Percentiles rank a stretch among this genome's conserved stretches.
Conservation (phyloP, 1,284 basidiomycete genomes). For the Cystobasidium sp. region DNA sequence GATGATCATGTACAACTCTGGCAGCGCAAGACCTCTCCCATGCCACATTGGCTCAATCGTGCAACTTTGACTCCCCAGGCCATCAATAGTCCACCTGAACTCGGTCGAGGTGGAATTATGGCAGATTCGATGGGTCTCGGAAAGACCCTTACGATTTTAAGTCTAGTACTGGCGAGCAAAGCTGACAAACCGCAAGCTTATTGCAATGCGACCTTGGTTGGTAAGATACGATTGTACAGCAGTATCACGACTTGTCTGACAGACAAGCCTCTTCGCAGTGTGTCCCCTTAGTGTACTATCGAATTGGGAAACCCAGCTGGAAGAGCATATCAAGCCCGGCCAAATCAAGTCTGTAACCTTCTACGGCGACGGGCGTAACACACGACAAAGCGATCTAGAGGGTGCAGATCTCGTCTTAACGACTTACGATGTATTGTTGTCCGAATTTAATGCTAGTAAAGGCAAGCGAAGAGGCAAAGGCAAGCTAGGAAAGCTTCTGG, state of each 20-base stretch:
- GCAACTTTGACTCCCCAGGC: constrained; percentile 77
- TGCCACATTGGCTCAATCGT: constrained; percentile 61
- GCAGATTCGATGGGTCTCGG: constrained; percentile 60
- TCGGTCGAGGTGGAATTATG: constrained; percentile 80
- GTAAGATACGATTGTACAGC: constrained; percentile 57
- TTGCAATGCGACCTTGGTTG: constrained; percentile 73
- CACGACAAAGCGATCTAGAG: constrained; percentile 66
- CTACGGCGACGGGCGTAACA: constrained; percentile 66
- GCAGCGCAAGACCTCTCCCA: constrained; percentile 63
- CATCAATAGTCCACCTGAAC: constrained; percentile 62
- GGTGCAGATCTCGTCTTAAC: constrained; percentile 83
- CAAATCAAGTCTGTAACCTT: constrained; percentile 68
- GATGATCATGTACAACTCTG: constrained; percentile 86
- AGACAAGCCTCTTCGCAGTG: constrained; percentile 62
- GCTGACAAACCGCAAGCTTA: constrained; percentile 65
- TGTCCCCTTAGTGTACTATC: constrained; percentile 83
- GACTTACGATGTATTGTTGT: constrained; percentile 72
- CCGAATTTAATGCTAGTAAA: constrained; percentile 48
- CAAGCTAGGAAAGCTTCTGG: constrained; percentile 62
- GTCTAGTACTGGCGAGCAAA: constrained; percentile 75
- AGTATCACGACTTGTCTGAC: neutral
- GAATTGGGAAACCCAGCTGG: constrained; percentile 88
- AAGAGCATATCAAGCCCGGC: constrained; percentile 58
- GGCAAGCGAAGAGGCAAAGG: constrained; percentile 46
- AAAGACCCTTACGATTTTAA: constrained; percentile 80